phyloP scores from a whole-genome alignment of 345 rosid species.

The Hibiscus mutabilis region DNA sequence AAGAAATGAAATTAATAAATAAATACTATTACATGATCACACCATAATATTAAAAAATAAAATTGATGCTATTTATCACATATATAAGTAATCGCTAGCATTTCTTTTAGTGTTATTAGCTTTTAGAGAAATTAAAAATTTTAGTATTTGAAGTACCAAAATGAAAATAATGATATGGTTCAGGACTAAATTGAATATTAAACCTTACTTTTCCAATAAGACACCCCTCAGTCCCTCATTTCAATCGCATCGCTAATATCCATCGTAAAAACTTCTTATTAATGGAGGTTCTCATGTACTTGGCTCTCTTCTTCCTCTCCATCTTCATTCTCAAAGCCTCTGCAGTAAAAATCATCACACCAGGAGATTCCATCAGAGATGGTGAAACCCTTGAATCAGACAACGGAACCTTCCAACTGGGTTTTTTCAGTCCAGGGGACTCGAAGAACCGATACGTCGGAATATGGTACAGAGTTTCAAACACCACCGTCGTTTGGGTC shows the following conservation, averaged over 20 bases:
- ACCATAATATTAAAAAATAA: too few relatives aligned
- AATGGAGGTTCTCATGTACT: not conserved
- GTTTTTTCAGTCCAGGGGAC: conserved; percentile 26
- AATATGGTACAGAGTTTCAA: conserved; percentile 34
- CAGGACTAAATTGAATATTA: too few relatives aligned
- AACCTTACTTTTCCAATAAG: not conserved
- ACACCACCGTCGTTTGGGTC: conserved; percentile 32
- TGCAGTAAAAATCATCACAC: not conserved
- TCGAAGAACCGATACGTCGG: conserved; percentile 28
- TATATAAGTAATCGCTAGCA: too few relatives aligned
- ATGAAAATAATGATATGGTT: too few relatives aligned
- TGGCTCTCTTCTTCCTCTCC: not conserved
- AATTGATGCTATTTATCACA: too few relatives aligned
- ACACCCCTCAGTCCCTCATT: not conserved
- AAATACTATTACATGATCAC: too few relatives aligned
- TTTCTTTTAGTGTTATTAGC: too few relatives aligned
- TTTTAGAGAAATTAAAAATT: too few relatives aligned
- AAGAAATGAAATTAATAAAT: too few relatives aligned
- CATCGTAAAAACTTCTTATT: not conserved
- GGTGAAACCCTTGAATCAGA: conserved; percentile 25
- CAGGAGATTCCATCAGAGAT: not conserved
- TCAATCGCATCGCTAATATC: not conserved
- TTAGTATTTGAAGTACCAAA: too few relatives aligned
- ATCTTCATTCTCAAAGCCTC: not conserved
- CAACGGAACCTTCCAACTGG: conserved; percentile 27